Evolutionary conservation across 768 basidiomycete genomes (phyloP).

Genomic region (Tubosaeta brunneosetosa): DNA sequence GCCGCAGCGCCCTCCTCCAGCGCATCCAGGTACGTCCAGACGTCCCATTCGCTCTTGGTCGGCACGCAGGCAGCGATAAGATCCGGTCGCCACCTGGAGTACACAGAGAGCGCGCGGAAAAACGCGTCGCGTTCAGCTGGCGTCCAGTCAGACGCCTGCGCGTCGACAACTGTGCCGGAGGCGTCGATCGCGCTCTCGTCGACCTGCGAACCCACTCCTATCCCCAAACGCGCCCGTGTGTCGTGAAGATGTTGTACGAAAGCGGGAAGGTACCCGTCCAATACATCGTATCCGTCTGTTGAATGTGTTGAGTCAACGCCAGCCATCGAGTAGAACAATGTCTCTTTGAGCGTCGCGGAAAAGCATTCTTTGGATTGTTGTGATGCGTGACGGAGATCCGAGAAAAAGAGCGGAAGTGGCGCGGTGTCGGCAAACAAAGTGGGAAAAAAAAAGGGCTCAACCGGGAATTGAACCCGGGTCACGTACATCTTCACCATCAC

Average conservation of each 20-base stretch:
- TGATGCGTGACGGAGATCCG: conserved; percentile 1
- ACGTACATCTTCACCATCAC: conserved; percentile 32
- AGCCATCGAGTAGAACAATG: background rate
- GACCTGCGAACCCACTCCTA: background rate
- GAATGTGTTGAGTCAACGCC: conserved; percentile 2
- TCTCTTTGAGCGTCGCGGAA: background rate
- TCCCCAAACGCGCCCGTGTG: conserved; percentile 17
- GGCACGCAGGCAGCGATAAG: conserved; percentile 65
- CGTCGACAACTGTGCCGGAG: background rate
- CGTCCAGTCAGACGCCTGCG: conserved; percentile 47
- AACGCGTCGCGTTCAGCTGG: conserved; percentile 62
- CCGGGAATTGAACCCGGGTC: conserved; percentile 36
- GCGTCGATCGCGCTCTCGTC: background rate
- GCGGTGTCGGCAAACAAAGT: background rate
- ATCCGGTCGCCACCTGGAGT: conserved; percentile 74
- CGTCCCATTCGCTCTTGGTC: conserved; percentile 63
- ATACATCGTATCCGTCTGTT: conserved; percentile 14
- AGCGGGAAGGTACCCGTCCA: conserved; percentile 22
- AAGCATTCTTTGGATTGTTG: conserved; percentile 13
- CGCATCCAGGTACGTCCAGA: conserved; percentile 59
- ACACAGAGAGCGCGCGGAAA: conserved; percentile 61
- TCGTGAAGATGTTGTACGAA: conserved; percentile 26
- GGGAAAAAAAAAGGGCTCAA: conserved; percentile 23
- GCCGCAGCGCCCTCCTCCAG: conserved; percentile 34
- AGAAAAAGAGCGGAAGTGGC: background rate